Evolutionary conservation across 768 basidiomycete genomes (phyloP).

Genomic region (Tephrocybe sp.): DNA sequence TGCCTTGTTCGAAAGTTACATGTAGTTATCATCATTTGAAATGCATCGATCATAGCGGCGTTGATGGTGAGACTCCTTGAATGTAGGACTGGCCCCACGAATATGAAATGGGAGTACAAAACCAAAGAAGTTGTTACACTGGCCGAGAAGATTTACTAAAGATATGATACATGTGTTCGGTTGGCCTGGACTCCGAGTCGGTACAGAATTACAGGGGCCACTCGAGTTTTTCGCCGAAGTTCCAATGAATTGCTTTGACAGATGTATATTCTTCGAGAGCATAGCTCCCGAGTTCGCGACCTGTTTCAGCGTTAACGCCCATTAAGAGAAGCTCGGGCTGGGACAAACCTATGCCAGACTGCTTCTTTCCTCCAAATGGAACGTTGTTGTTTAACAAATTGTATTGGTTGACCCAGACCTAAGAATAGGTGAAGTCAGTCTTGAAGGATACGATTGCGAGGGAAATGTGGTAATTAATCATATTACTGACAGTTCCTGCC

Average conservation of each 20-base stretch:
- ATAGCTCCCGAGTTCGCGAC: conserved; percentile 84
- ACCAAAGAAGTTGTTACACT: too few species aligned
- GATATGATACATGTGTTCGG: background rate
- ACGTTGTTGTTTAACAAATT: conserved; percentile 81
- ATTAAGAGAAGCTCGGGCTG: background rate
- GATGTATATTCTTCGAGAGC: conserved; percentile 84
- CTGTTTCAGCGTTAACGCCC: conserved; percentile 35
- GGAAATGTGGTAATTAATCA: conserved; percentile 6
- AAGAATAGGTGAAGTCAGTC: conserved; percentile 1
- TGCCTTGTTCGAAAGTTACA: too few species aligned
- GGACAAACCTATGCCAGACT: conserved; percentile 78
- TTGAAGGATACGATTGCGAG: conserved; percentile 5
- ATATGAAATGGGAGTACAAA: too few species aligned
- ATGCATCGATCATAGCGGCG: too few species aligned
- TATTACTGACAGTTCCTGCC: conserved; percentile 73
- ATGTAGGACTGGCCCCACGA: too few species aligned
- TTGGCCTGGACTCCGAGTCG: background rate
- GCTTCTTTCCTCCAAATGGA: conserved; percentile 95
- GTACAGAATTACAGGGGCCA: conserved; percentile 70
- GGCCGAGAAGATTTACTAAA: too few species aligned
- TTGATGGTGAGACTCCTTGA: too few species aligned
- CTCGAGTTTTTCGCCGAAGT: conserved; percentile 75
- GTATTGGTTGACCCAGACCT: conserved; percentile 95
- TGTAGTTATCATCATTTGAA: too few species aligned
- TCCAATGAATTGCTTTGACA: conserved; percentile 83